Conservation (phyloP, 2,329 filamentous ascomycete genomes). For the Pseudogymnoascus sp. region DNA sequence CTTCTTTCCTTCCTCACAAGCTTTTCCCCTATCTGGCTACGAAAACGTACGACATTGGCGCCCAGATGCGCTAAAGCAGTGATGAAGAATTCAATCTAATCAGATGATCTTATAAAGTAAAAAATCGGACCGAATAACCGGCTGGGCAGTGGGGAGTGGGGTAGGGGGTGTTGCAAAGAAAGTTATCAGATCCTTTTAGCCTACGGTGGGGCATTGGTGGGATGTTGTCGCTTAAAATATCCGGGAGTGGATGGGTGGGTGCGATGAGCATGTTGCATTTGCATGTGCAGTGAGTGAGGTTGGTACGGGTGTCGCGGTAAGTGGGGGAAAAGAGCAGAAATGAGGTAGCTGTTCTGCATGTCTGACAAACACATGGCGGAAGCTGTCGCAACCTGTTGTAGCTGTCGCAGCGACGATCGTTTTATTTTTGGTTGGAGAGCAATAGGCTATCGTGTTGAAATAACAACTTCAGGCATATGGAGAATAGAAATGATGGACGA, state of each 20-base stretch:
- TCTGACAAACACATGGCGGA: background rate
- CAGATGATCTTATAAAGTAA: conserved; percentile 8
- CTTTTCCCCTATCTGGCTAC: background rate
- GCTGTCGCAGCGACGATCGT: background rate
- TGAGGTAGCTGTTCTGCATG: background rate
- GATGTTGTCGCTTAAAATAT: conserved; percentile 5
- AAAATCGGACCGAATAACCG: background rate
- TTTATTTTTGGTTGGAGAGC: background rate
- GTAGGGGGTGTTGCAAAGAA: background rate
- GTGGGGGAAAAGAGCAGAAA: background rate
- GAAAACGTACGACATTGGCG: background rate
- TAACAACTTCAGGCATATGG: background rate
- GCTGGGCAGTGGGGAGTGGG: background rate
- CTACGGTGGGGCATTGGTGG: background rate
- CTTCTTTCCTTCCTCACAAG: background rate
- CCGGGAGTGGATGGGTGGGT: background rate
- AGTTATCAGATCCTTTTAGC: conserved; percentile 6
- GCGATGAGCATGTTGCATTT: conserved; percentile 9
- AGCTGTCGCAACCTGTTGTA: background rate
- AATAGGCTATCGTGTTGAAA: background rate
- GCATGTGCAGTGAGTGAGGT: background rate
- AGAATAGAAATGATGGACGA: background rate
- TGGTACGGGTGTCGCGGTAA: background rate
- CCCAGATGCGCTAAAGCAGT: background rate
- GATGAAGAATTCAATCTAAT: conserved; percentile 6